Conservation (phyloP, 2,329 filamentous ascomycete species). For the Stachybotrys chartarum region DNA sequence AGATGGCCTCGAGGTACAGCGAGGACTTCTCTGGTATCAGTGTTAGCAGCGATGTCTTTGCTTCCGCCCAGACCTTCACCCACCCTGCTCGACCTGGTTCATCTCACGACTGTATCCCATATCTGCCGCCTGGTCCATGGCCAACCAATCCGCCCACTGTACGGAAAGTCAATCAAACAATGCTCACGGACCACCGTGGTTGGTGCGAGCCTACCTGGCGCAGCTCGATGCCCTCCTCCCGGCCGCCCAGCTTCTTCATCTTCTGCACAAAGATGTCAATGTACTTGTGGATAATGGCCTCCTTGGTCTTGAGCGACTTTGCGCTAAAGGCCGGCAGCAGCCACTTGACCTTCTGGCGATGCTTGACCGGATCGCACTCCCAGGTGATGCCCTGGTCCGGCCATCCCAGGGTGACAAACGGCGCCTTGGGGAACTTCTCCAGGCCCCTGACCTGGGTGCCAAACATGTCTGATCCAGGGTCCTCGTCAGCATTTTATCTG, state of each 20-base stretch:
- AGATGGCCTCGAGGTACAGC: background rate
- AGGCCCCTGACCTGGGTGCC: background rate
- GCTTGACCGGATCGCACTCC: background rate
- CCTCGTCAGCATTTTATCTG: background rate
- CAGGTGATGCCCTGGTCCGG: background rate
- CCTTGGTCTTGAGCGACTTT: background rate
- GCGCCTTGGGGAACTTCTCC: constrained; percentile 1
- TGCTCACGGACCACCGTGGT: background rate
- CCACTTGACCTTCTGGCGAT: background rate
- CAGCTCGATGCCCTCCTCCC: background rate
- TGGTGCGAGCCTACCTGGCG: background rate
- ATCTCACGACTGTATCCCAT: background rate
- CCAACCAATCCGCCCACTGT: constrained; percentile 1
- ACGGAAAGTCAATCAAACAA: background rate
- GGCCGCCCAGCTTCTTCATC: background rate
- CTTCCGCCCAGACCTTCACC: background rate
- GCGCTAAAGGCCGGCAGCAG: background rate
- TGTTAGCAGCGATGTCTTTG: background rate
- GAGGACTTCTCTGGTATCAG: background rate
- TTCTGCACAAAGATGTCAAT: background rate
- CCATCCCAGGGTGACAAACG: background rate
- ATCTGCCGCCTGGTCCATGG: background rate
- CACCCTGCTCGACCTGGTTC: background rate
- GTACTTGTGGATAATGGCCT: background rate
- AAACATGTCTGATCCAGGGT: background rate